Percentiles rank a stretch among this genome's conserved stretches.
These are phyloP conservation scores for Corymbia calophylla DNA, from an alignment of 441 rosid genomes.

Conservation along the genomic window DNA sequence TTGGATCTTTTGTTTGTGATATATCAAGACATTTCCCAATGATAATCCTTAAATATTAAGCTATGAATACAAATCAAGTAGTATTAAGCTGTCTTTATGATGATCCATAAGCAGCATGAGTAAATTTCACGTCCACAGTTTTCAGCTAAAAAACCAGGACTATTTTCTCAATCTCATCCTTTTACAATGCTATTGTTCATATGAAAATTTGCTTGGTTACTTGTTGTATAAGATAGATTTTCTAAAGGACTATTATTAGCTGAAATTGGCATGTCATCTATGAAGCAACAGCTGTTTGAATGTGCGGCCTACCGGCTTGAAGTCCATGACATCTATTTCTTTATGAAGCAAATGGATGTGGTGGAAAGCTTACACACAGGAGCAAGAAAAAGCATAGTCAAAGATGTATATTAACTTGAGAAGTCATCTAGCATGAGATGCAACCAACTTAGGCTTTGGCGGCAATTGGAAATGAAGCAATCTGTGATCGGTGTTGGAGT, in stretches of 20 bases:
- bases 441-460: neutral
- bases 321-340: neutral
- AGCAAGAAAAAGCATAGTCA: neutral
- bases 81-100: neutral
- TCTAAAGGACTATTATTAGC: neutral
- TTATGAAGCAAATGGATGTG: neutral
- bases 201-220: neutral
- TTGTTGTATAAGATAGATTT: neutral
- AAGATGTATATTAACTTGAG: neutral
- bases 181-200: neutral
- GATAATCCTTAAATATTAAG: neutral
- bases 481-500: neutral
- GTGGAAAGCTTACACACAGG: neutral
- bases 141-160: neutral
- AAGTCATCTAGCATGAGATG: neutral
- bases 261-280: neutral
- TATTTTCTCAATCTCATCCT: neutral
- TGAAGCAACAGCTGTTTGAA: neutral
- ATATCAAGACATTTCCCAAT: neutral
- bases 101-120: neutral
- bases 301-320: neutral
- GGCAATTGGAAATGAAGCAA: neutral
- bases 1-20: neutral
- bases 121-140: neutral
- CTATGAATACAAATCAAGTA: neutral